A percentile compares a stretch with the other conserved stretches of the same genome.
Conservation (phyloP, 345 rosid species). For the Clausena lansium region DNA sequence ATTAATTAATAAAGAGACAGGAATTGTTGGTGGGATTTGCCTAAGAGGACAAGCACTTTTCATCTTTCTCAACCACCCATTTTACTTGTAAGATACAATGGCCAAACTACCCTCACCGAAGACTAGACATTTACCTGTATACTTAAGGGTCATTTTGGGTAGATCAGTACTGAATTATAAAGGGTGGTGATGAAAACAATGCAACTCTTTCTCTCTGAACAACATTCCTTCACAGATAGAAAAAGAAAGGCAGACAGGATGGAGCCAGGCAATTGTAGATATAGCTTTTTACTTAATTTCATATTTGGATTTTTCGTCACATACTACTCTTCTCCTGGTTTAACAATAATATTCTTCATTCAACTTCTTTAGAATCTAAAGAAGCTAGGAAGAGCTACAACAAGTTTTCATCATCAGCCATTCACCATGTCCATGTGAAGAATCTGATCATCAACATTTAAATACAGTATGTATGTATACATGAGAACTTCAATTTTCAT, state of each 20-base stretch:
- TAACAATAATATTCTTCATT: background rate
- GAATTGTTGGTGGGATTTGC: slow-evolving; percentile 26
- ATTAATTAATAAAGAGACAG: background rate
- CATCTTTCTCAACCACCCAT: slow-evolving; percentile 54
- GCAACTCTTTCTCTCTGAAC: slow-evolving; percentile 11
- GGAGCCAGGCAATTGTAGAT: slow-evolving; percentile 67
- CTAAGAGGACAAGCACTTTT: slow-evolving; percentile 40
- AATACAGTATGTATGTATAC: background rate
- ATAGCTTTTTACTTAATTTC: slow-evolving; percentile 9
- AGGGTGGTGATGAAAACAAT: slow-evolving; percentile 8
- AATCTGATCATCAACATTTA: slow-evolving; percentile 9
- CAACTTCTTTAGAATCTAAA: background rate
- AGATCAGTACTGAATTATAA: background rate
- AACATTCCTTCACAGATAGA: slow-evolving; percentile 25
- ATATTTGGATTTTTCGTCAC: slow-evolving; percentile 14
- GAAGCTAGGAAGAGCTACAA: slow-evolving; percentile 10
- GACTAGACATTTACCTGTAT: background rate
- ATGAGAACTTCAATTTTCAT: slow-evolving; percentile 14
- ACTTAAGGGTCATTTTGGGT: slow-evolving; percentile 23
- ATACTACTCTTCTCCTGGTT: slow-evolving; percentile 3
- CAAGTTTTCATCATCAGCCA: slow-evolving; percentile 9
- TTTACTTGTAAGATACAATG: slow-evolving; percentile 16
- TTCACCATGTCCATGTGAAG: slow-evolving; percentile 5
- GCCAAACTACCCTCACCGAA: slow-evolving; percentile 17
- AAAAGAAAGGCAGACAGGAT: slow-evolving; percentile 54